phyloP scores from a whole-genome alignment of 2,329 filamentous ascomycete species.

The Cladosporium sp. region DNA sequence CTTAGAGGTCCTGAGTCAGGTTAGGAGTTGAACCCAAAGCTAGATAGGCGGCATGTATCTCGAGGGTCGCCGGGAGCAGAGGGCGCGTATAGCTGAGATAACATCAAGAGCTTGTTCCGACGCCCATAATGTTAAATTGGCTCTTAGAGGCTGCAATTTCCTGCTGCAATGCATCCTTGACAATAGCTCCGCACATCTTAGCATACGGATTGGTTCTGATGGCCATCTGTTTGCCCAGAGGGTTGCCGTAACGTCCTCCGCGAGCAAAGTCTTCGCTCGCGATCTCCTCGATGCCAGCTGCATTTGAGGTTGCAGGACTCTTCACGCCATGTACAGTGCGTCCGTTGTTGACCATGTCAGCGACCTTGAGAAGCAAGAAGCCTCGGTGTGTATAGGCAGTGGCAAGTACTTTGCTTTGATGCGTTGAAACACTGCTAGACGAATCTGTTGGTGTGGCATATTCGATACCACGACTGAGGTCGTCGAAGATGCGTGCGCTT shows the following conservation, averaged over 20 bases:
- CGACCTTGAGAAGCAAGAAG: background rate
- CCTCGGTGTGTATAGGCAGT: background rate
- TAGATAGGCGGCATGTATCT: background rate
- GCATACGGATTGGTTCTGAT: slow-evolving; percentile 65
- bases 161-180: slow-evolving; percentile 60
- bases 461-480: background rate
- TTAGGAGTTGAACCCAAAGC: too few relatives aligned
- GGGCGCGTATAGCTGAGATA: background rate
- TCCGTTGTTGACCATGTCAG: background rate
- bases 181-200: slow-evolving; percentile 64
- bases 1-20: background rate
- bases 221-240: slow-evolving; percentile 58
- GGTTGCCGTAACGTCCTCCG: slow-evolving; percentile 59
- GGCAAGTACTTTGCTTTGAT: background rate
- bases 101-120: background rate
- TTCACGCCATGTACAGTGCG: background rate
- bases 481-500: background rate
- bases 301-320: background rate
- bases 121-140: background rate
- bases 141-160: slow-evolving; percentile 44
- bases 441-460: background rate
- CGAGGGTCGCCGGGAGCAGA: background rate
- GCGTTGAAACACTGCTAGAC: background rate
- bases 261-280: slow-evolving; percentile 58
- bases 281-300: slow-evolving; percentile 54